Evolutionary conservation across 2,329 filamentous ascomycete species (phyloP).

Genomic region (Colletotrichum filicis): DNA sequence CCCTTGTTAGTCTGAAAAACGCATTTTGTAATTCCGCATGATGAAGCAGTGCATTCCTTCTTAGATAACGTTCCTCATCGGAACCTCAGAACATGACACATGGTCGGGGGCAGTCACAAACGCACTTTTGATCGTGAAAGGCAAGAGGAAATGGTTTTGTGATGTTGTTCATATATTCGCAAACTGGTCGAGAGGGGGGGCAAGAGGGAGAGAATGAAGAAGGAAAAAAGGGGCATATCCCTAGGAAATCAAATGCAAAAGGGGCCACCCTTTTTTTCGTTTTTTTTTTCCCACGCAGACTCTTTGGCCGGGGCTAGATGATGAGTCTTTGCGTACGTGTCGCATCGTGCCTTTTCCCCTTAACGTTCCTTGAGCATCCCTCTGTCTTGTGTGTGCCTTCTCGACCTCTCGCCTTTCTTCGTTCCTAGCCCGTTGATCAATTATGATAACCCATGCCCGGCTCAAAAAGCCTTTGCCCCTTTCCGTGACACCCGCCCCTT

Average conservation of each 20-base stretch:
- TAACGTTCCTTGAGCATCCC: constrained; percentile 16
- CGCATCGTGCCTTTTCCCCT: neutral
- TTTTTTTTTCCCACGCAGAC: neutral
- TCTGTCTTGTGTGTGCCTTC: neutral
- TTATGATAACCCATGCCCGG: constrained; percentile 6
- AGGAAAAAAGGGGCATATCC: constrained; percentile 20
- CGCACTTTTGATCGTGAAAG: neutral
- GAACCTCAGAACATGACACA: too few species aligned
- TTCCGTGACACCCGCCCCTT: neutral
- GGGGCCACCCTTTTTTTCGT: constrained; percentile 28
- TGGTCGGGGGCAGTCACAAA: too few species aligned
- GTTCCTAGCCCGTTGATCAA: neutral
- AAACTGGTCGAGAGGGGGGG: neutral
- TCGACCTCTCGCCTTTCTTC: neutral
- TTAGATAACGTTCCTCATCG: too few species aligned
- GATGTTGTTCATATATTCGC: constrained; percentile 13
- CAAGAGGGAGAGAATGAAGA: neutral
- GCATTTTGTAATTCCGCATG: neutral
- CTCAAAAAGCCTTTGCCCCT: neutral
- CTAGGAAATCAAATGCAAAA: constrained; percentile 32
- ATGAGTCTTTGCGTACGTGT: too few species aligned
- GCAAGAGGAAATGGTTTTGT: constrained; percentile 1
- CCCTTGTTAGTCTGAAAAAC: constrained; percentile 19
- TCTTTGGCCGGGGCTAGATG: constrained; percentile 15
- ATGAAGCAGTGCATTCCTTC: neutral